These are phyloP conservation scores for Lactifluus subvellereus DNA, from an alignment of 768 basidiomycete genomes.

Conservation along the genomic window DNA sequence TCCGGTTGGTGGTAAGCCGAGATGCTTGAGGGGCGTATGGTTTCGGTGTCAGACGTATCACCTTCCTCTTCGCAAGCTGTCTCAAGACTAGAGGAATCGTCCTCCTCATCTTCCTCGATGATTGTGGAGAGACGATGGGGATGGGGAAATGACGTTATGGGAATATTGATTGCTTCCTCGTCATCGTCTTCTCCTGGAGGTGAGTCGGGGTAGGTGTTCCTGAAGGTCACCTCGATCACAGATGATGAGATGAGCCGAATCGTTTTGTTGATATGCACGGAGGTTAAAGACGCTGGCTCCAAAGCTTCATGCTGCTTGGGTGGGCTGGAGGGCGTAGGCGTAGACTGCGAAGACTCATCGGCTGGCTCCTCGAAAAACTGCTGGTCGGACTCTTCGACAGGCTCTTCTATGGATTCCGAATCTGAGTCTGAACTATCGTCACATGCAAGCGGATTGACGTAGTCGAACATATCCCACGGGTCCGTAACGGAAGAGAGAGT, in stretches of 20 bases:
- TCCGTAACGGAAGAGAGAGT: conserved; percentile 1
- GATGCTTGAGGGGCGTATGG: background rate
- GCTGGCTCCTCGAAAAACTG: background rate
- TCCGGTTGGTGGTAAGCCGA: background rate
- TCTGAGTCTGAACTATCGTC: background rate
- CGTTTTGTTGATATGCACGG: background rate
- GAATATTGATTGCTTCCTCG: background rate
- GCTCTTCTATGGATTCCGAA: background rate
- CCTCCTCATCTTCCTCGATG: conserved; percentile 7
- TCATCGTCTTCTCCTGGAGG: background rate
- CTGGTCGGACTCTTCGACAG: background rate
- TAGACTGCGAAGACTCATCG: background rate
- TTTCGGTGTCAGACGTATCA: conserved; percentile 7
- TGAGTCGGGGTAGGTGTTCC: background rate
- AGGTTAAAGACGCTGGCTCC: background rate
- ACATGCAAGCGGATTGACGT: background rate
- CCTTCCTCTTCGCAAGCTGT: background rate
- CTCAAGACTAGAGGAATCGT: background rate
- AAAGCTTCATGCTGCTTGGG: background rate
- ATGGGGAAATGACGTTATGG: conserved; percentile 4
- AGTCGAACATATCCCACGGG: conserved; percentile 2
- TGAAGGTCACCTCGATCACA: conserved; percentile 1
- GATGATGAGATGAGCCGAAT: conserved; percentile 1
- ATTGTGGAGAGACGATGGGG: conserved; percentile 13
- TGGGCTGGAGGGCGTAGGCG: background rate